Percentiles rank a stretch among this genome's conserved stretches.
These are phyloP conservation scores for Diaporthe sp. DNA, from an alignment of 2,329 filamentous ascomycete genomes.

Conservation along the genomic window DNA sequence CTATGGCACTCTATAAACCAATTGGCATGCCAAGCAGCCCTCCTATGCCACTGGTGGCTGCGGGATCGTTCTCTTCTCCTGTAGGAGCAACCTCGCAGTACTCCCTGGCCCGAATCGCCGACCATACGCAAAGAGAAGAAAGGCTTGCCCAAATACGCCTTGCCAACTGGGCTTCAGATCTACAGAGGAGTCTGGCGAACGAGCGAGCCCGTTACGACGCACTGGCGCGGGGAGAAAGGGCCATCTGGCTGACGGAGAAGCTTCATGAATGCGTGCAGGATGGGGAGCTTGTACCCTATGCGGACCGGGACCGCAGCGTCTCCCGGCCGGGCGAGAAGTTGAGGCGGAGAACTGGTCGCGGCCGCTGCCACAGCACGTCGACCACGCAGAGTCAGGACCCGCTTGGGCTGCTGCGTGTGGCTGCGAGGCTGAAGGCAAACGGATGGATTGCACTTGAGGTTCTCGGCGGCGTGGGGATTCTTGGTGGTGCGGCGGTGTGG, in stretches of 20 bases:
- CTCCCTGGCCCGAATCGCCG: constrained; percentile 69
- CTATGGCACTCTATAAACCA: constrained; percentile 49
- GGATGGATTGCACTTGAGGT: constrained; percentile 79
- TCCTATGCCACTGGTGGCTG: constrained; percentile 25
- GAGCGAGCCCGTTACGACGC: constrained; percentile 77
- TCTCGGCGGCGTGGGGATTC: constrained; percentile 76
- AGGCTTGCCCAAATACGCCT: constrained; percentile 66
- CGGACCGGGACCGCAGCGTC: constrained; percentile 20
- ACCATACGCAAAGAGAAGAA: constrained; percentile 47
- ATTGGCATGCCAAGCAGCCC: constrained; percentile 39
- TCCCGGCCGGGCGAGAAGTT: constrained; percentile 27
- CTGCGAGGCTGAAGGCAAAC: constrained; percentile 71
- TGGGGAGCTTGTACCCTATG: constrained; percentile 67
- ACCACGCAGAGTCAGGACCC: constrained; percentile 72
- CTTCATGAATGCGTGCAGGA: constrained; percentile 75
- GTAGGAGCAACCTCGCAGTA: constrained; percentile 56
- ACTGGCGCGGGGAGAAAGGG: constrained; percentile 70
- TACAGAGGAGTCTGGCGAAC: constrained; percentile 79
- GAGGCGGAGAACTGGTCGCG: background rate
- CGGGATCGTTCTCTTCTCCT: constrained; percentile 36
- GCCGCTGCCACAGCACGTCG: constrained; percentile 24
- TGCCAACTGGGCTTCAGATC: constrained; percentile 83
- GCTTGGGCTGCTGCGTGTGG: constrained; percentile 78
- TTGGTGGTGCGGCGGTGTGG: constrained; percentile 79
- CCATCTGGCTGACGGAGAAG: constrained; percentile 74